Base-by-base conservation (phyloP, 129 eudicot species). In the Lactuca sativa region DNA sequence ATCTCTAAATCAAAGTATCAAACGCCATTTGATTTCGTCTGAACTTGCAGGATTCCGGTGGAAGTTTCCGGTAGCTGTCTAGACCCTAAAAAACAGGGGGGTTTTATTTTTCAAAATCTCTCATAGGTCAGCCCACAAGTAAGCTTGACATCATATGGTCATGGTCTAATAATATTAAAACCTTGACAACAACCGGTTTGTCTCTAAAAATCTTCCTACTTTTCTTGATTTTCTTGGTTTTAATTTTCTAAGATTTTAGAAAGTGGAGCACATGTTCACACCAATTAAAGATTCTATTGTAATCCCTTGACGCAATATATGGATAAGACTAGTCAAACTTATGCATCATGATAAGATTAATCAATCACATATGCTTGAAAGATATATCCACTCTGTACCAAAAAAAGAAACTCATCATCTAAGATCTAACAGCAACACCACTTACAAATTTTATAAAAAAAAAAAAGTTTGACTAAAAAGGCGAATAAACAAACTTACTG, bases 81-180 rank as follows among this genome's bases (percentile, higher is more conserved):
- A 25, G 30, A 25, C 0, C 30, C 30, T 25, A 25, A 25, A 25
- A 0, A 3, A 60, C 8, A 37, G 15, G 66, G 56, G 44, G 52
- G 31, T 0, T 25, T 25, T 25, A 25, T 25, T 30, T n/a, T 51
- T 40, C n/a, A 2, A 34, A n/a, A 75, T 51, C 9, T 2, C 67
- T 48, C 63, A 25, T 30, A 31, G 41, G 53, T 62, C 53, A 76
- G 21, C 52, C 52, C 55, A 31, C 17, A 62, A 16, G 71, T 53
- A 77, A 77, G 66, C 66, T 54, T 69, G 75, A 68, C 71, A 43
- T 51, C 70, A 76, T 10, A 76, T 10, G 54, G 64, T 30, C 56
- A 12, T 59, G 17, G 30, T 25, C 30, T 25, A 25, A 25, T 25
- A 0, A 25, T 15, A n/a, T 11, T 60, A 6, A 5, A 43, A 51